Evolutionary conservation across 2,329 filamentous ascomycete genomes (phyloP).

Genomic region (Sporothrix phasma): DNA sequence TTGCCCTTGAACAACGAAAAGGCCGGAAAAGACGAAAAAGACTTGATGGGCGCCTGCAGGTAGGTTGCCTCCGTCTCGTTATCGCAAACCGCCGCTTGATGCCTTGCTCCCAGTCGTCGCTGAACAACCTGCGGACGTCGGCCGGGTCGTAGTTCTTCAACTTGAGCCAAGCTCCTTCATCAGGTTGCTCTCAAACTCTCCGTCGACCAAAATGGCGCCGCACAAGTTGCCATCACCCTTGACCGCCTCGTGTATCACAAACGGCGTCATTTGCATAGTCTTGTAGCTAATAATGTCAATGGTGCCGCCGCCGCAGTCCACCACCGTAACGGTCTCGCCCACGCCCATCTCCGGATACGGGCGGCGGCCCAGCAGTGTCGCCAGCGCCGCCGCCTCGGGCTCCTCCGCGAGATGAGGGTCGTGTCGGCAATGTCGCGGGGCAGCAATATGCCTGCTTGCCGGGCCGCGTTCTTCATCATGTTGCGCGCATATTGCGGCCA

Average conservation of each 20-base stretch:
- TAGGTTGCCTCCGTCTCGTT: slow-evolving; percentile 15
- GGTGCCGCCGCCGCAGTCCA: slow-evolving; percentile 27
- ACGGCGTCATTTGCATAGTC: slow-evolving; percentile 23
- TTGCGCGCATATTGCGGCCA: slow-evolving; percentile 32
- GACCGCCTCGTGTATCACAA: slow-evolving; percentile 40
- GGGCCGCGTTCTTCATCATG: slow-evolving; percentile 30
- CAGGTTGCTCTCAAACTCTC: slow-evolving; percentile 36
- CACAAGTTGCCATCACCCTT: slow-evolving; percentile 40
- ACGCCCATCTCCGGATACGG: slow-evolving; percentile 13
- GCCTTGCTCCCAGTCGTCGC: slow-evolving; percentile 31
- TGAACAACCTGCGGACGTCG: slow-evolving; percentile 36
- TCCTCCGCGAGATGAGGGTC: slow-evolving; percentile 29
- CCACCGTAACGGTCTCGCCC: slow-evolving; percentile 22
- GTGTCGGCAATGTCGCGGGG: slow-evolving; percentile 23
- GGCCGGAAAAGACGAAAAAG: not conserved
- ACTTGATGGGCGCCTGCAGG: not conserved
- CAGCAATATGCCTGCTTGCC: slow-evolving; percentile 29
- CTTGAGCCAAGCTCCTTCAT: slow-evolving; percentile 34
- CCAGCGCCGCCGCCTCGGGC: slow-evolving; percentile 36
- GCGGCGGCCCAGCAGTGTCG: slow-evolving; percentile 27
- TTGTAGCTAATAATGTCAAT: slow-evolving; percentile 43
- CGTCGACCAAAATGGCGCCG: slow-evolving; percentile 40
- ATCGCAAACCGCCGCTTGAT: slow-evolving; percentile 27
- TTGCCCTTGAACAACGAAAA: not conserved
- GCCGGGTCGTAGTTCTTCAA: slow-evolving; percentile 34